Conservation (phyloP, 495 filamentous ascomycete species). For the Sphaerosporella brunnea region DNA sequence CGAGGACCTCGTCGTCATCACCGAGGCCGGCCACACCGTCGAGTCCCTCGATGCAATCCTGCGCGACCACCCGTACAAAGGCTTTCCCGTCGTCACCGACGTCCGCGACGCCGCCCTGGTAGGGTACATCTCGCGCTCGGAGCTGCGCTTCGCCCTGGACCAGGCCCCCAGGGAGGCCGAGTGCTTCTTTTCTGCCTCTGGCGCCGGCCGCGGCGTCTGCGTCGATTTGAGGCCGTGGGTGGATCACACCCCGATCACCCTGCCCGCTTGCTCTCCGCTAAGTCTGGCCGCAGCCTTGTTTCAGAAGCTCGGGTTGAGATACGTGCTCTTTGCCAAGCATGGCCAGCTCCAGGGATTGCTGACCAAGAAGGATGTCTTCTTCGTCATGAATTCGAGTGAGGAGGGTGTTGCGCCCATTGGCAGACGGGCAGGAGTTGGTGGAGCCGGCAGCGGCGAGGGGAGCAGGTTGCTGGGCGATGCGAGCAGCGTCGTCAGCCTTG, state of each 20-base stretch:
- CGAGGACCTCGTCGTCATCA: constrained; percentile 76
- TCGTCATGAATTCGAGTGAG: constrained; percentile 66
- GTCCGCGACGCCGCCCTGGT: constrained; percentile 55
- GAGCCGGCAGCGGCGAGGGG: constrained; percentile 7
- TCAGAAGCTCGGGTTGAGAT: constrained; percentile 76
- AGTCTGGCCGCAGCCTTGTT: constrained; percentile 78
- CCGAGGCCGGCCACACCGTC: constrained; percentile 75
- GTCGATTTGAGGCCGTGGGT: constrained; percentile 91
- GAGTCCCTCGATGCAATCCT: constrained; percentile 52
- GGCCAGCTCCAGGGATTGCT: constrained; percentile 69
- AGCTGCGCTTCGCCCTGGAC: constrained; percentile 65
- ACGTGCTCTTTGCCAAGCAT: constrained; percentile 70
- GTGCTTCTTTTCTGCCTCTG: constrained; percentile 63
- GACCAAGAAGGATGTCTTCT: constrained; percentile 98
- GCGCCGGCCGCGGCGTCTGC: constrained; percentile 58
- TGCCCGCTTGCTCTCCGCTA: constrained; percentile 54
- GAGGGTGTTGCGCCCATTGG: constrained; percentile 28
- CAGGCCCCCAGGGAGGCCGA: constrained; percentile 48
- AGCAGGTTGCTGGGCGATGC: constrained; percentile 10
- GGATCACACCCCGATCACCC: constrained; percentile 91
- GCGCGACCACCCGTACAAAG: constrained; percentile 56
- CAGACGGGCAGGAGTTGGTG: constrained; percentile 4
- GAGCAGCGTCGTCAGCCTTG: neutral
- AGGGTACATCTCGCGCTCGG: constrained; percentile 86
- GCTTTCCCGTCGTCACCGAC: constrained; percentile 79